Evolutionary conservation across 1,139 yeast genomes (phyloP), one percentile per base, ranked within the genome.

Genomic region (Tardiomyces blankii): DNA sequence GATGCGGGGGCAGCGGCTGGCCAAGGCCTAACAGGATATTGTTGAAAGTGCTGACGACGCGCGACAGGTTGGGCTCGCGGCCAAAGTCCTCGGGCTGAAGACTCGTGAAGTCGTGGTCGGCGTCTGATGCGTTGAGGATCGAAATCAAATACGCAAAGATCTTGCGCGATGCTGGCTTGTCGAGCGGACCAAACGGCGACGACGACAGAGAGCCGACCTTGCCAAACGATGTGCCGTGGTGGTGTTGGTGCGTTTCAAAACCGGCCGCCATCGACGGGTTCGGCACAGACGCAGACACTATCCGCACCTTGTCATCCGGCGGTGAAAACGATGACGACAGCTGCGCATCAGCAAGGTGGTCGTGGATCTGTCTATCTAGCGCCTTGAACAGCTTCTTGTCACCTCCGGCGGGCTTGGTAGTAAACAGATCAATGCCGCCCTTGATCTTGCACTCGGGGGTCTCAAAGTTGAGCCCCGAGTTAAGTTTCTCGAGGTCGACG

Each of bases 151-250:
- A 86, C 0, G 96, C 93, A 70, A 91, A 91, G 1, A 91, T 82
- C 63, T 86, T 82, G 53, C 96, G 75, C 30, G 95, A 83, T 1
- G 94, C 79, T 5, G 82, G 78, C 54, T 82, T 83, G 58, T 82
- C 84, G 42, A 91, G 72, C 0, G 97, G 95, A 0, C 98, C 99
- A 68, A 91, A 91, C 0, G 98, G 98, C 1, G 96, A 86, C 33
- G 62, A 50, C 9, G 62, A 59, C 38, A 57, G 53, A 51, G 51
- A 39, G 47, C 51, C 40, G 44, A 41, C 44, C 21, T 40, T 44
- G 18, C 39, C 39, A 16, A 35, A 18, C 6, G n/a, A 11, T 4
- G n/a, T 13, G 51, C 23, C 13, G 13, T 16, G 16, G 30, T 8
- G 30, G 8, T 8, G 11, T 30, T 30, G 30, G 8, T 30, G 35